A percentile compares a stretch with the other conserved stretches of the same genome.
phyloP scores from a whole-genome alignment of 345 rosid genomes.

The Combretum micranthum region DNA sequence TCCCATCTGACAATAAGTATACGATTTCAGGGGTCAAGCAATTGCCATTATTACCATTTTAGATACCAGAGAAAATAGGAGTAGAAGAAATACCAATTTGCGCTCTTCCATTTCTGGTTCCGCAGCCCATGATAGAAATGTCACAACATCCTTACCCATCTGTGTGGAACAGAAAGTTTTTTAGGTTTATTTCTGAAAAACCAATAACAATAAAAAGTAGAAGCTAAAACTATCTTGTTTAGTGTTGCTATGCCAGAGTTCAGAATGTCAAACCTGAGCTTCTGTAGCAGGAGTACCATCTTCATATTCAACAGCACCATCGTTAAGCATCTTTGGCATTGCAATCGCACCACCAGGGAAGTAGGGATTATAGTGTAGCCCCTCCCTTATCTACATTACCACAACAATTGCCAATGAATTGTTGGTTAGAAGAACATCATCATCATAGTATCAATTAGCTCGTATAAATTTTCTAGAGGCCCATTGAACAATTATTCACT shows the following conservation, averaged over 20 bases:
- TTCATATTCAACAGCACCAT: conserved; percentile 97
- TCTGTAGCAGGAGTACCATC: conserved; percentile 98
- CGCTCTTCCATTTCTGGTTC: conserved; percentile 99
- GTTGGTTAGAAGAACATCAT: neutral
- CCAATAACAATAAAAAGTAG: neutral
- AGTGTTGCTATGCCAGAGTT: neutral
- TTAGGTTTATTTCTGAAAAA: conserved; percentile 5
- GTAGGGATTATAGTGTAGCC: conserved; percentile 93
- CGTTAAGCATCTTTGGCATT: conserved; percentile 97
- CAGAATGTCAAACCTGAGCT: conserved; percentile 60
- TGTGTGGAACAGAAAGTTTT: conserved; percentile 19
- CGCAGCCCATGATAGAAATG: conserved; percentile 96
- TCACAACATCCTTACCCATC: conserved; percentile 99
- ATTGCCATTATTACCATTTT: neutral
- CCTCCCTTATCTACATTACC: conserved; percentile 71
- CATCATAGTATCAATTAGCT: neutral
- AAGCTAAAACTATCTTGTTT: conserved; percentile 1
- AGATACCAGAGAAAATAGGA: neutral
- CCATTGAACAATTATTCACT: too few relatives aligned
- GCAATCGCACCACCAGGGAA: conserved; percentile 99
- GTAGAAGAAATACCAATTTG: conserved; percentile 53
- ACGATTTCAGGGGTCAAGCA: neutral
- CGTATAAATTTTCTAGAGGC: too few relatives aligned
- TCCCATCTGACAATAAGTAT: conserved; percentile 68
- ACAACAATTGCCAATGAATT: too few relatives aligned